Conservation (phyloP, 176 grass and related monocot genomes). For the Triticum urartu region DNA sequence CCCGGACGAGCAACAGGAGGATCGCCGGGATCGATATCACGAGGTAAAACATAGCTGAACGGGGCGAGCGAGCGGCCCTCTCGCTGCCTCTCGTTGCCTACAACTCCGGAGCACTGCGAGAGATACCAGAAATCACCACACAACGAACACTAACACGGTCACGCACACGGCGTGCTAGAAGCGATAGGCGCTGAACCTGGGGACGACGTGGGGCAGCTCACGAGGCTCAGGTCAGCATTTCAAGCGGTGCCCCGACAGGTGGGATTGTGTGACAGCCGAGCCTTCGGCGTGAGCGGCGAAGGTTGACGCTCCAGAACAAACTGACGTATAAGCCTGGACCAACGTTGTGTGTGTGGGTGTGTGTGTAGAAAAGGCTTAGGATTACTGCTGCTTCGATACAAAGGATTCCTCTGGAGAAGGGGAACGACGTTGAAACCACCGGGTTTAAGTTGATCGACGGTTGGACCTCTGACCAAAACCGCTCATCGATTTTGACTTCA, state of each 20-base stretch:
- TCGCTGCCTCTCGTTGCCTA: too few relatives aligned
- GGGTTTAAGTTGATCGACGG: background rate
- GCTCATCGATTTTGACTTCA: background rate
- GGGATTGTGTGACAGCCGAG: background rate
- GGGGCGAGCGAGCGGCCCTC: too few relatives aligned
- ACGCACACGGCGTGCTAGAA: background rate
- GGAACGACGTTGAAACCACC: background rate
- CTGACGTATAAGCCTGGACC: background rate
- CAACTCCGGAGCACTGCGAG: too few relatives aligned
- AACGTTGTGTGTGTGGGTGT: too few relatives aligned
- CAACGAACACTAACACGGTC: background rate
- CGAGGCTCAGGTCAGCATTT: background rate
- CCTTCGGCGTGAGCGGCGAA: background rate
- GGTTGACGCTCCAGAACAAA: constrained; percentile 9
- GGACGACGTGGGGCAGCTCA: background rate
- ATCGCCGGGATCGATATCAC: constrained; percentile 70
- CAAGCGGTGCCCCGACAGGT: background rate
- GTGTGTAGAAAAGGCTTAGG: background rate
- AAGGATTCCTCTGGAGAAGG: background rate
- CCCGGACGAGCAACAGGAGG: constrained; percentile 59
- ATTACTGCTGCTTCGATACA: background rate
- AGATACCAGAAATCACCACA: too few relatives aligned
- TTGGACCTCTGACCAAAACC: background rate
- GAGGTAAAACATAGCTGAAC: constrained; percentile 28
- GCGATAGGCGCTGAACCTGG: background rate